Conservation (phyloP, 371 early-diverging fungal species). For the Rhizomucor miehei region DNA sequence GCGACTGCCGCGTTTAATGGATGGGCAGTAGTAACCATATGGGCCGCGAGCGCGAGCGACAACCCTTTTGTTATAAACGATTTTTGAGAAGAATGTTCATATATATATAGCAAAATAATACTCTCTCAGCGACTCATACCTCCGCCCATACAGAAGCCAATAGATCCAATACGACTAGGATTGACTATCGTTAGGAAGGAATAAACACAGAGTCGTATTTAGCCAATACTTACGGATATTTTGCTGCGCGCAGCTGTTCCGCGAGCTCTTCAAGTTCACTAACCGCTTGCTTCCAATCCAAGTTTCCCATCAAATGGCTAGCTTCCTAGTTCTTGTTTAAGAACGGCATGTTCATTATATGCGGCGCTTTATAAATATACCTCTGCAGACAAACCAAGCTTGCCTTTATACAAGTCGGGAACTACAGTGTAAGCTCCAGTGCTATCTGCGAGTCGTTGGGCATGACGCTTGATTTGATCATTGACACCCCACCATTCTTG, state of each 20-base stretch:
- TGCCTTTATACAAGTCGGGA: conserved; percentile 59
- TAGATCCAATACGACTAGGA: conserved; percentile 33
- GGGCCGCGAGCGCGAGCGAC: conserved; percentile 43
- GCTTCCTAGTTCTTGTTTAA: conserved; percentile 40
- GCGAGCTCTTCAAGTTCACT: conserved; percentile 34
- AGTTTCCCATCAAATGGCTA: conserved; percentile 47
- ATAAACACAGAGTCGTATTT: background rate
- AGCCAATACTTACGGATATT: conserved; percentile 20
- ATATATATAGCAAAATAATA: too few species aligned
- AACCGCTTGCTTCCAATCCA: conserved; percentile 50
- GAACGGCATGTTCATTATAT: too few species aligned
- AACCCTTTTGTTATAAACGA: too few species aligned
- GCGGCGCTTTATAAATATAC: conserved; percentile 14
- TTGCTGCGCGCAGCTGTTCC: conserved; percentile 22
- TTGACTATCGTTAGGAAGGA: background rate
- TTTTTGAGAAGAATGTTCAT: too few species aligned
- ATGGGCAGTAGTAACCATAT: conserved; percentile 18
- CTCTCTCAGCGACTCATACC: too few species aligned
- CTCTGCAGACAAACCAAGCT: conserved; percentile 47
- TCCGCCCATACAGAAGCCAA: conserved; percentile 62
- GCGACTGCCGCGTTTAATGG: conserved; percentile 43
- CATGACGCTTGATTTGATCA: conserved; percentile 46
- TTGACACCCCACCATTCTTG: conserved; percentile 55
- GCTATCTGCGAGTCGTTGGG: conserved; percentile 46
- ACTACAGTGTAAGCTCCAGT: conserved; percentile 44